Evolutionary conservation across 1,284 basidiomycete genomes (phyloP), one percentile per base, ranked within the genome.

Genomic region (Coriolopsis trogii): DNA sequence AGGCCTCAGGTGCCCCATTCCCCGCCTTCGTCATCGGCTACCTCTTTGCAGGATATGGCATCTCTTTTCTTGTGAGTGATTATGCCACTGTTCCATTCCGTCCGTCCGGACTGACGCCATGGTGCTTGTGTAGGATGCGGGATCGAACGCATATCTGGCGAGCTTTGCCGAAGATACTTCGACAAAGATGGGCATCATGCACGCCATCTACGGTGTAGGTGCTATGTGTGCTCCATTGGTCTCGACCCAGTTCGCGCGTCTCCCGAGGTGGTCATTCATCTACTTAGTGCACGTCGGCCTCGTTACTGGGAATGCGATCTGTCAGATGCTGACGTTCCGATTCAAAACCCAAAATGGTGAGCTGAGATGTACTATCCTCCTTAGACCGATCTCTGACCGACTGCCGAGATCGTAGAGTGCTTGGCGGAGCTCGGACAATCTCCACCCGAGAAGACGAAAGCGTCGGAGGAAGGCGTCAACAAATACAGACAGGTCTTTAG

Each of bases 1-100:
- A 83, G 58, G 73, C 78, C n/a, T 71, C 83, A 15, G 79, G 78
- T 2, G 74, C 80, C 0, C 86, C 87, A 2, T 90, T 85, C 61
- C 84, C 85, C 1, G 73, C 77, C 1, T 85, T 86, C 56, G 77
- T 79, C 9, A 64, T 86, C 23, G 73, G 76, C 0, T 86, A 77
- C 58, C 65, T 74, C 12, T 72, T 89, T 62, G 82, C 78, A 50
- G 87, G 88, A 0, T 76, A 86, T 38, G 87, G 86, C 0, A 63
- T 83, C 39, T 76, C 84, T 3, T 63, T 84, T 10, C 78, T 79
- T 59, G 79, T 77, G 46, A 36, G 65, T 24, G 46, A 9, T 4
- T 12, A 13, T n/a, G 1, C 5, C 20, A 15, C 26, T 33, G n/a
- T 34, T 20, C 26, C 7, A 15, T 7, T 16, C 3, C 25, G 6